phyloP scores from a whole-genome alignment of 345 rosid species.

The Excoecaria cochinchinensis region DNA sequence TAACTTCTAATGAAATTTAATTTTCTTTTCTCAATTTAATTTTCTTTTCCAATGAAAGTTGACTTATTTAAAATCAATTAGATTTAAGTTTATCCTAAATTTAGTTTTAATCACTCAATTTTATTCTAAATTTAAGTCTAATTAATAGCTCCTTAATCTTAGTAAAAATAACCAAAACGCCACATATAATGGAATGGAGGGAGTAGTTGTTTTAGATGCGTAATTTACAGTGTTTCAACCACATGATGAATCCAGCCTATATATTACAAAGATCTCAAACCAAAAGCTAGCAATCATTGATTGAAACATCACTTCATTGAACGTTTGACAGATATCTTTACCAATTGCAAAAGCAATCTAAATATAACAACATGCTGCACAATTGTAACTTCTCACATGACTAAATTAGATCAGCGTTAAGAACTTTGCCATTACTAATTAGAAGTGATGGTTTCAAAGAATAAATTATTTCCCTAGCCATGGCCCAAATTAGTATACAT shows the following conservation, averaged over 20 bases:
- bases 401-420: background rate
- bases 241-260: background rate
- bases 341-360: conserved; percentile 2
- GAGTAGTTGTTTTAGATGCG: background rate
- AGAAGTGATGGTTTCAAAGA: background rate
- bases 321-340: background rate
- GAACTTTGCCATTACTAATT: background rate
- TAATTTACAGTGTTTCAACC: background rate
- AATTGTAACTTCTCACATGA: background rate
- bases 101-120: too few species aligned
- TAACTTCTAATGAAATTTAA: too few species aligned
- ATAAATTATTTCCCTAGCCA: background rate
- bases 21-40: too few species aligned
- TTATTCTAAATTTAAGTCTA: too few species aligned
- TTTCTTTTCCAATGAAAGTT: too few species aligned
- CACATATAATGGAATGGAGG: too few species aligned
- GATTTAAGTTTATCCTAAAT: too few species aligned
- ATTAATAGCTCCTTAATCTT: too few species aligned
- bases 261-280: background rate
- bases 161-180: too few species aligned
- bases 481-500: background rate
- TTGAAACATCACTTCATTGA: background rate
- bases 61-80: too few species aligned
- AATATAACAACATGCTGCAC: background rate
- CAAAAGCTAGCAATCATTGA: background rate